Percentiles rank a stretch among this genome's conserved stretches.
These are phyloP conservation scores for Aphanomyces stellatus DNA, from an alignment of 352 stramenopile genomes.

Conservation along the genomic window DNA sequence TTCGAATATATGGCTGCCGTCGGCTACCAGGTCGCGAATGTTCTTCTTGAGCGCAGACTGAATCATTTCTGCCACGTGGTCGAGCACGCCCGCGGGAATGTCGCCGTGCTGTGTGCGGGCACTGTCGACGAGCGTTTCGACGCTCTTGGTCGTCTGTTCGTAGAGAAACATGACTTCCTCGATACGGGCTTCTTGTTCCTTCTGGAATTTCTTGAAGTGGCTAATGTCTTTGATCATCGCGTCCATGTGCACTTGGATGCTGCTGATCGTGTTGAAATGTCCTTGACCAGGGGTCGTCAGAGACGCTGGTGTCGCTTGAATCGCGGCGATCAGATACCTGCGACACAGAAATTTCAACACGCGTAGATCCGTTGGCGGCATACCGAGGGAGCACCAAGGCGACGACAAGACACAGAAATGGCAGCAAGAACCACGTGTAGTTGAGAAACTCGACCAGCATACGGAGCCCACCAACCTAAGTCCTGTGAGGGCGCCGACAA, in stretches of 20 bases:
- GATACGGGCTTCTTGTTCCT: constrained; percentile 2
- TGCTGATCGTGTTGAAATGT: not conserved
- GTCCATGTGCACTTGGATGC: constrained; percentile 18
- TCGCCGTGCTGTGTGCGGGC: not conserved
- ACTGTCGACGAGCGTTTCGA: not conserved
- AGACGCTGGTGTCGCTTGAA: constrained; percentile 8
- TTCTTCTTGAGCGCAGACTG: constrained; percentile 7
- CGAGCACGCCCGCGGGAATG: not conserved
- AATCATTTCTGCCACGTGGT: constrained; percentile 13
- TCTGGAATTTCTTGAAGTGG: constrained; percentile 9
- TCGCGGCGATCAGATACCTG: constrained; percentile 13
- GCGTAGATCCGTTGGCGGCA: too few species aligned
- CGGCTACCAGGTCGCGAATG: not conserved
- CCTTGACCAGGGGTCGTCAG: not conserved
- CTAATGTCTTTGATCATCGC: constrained; percentile 19
- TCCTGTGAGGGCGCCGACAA: too few species aligned
- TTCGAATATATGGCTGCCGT: not conserved
- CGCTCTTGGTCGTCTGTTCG: constrained; percentile 1
- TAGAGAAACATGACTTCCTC: constrained; percentile 12
- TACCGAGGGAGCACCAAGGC: constrained; percentile 12
- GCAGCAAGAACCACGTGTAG: constrained; percentile 15
- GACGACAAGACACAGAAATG: constrained; percentile 9
- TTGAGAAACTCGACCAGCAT: not conserved
- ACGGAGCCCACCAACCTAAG: not conserved
- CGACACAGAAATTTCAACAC: not conserved